Evolutionary conservation across 805 yeast genomes (phyloP).

Genomic region (Suhomyces xylopsoci): DNA sequence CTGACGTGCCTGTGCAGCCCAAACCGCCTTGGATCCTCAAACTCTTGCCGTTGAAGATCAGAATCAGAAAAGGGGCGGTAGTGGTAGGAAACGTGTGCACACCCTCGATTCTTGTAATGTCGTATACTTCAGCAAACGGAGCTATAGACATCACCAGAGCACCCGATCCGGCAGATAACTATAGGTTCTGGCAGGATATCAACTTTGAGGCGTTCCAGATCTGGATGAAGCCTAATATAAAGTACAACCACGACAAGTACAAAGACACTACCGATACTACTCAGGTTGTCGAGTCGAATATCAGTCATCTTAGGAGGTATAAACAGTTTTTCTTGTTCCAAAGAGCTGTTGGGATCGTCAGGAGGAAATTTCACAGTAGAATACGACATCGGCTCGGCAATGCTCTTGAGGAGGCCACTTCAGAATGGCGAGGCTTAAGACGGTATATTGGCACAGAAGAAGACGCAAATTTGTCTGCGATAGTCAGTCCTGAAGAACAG

Average conservation of each 20-base stretch:
- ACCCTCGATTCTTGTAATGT: slow-evolving; percentile 63
- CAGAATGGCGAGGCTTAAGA: slow-evolving; percentile 73
- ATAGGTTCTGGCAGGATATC: slow-evolving; percentile 44
- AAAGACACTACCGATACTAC: background rate
- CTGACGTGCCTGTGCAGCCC: background rate
- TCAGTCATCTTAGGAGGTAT: slow-evolving; percentile 15
- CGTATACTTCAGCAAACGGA: slow-evolving; percentile 55
- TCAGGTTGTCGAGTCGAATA: background rate
- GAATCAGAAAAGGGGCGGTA: slow-evolving; percentile 63
- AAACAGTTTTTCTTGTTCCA: slow-evolving; percentile 22
- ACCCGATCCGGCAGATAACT: slow-evolving; percentile 51
- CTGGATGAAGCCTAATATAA: slow-evolving; percentile 66
- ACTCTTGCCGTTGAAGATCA: slow-evolving; percentile 61
- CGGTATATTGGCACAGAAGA: slow-evolving; percentile 54
- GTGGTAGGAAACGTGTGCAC: slow-evolving; percentile 80
- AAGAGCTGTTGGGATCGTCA: slow-evolving; percentile 7
- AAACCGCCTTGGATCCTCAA: slow-evolving; percentile 15
- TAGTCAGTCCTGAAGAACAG: slow-evolving; percentile 51
- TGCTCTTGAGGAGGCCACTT: slow-evolving; percentile 3
- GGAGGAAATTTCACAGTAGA: background rate
- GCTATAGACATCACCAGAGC: slow-evolving; percentile 52
- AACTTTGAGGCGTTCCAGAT: slow-evolving; percentile 53
- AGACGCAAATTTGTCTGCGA: slow-evolving; percentile 26
- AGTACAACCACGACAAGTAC: slow-evolving; percentile 38
- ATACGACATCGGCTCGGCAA: background rate